These are phyloP conservation scores for Petunia hybrid DNA, from an alignment of 305 asterid genomes.

Conservation along the genomic window DNA sequence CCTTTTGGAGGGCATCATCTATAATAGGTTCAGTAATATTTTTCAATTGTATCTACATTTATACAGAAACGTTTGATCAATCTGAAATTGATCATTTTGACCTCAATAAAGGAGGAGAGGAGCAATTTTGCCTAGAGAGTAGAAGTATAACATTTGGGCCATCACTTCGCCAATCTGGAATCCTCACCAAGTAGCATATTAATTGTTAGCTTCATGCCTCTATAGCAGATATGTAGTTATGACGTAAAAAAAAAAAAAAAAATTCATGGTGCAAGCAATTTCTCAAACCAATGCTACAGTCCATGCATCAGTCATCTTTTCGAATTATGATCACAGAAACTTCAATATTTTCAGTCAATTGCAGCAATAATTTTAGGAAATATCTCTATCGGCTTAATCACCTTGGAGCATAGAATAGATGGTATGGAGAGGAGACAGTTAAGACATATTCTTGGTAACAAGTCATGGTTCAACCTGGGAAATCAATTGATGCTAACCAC, in stretches of 20 bases:
- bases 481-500: conserved; percentile 12
- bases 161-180: not conserved
- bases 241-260: not conserved
- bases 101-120: conserved; percentile 3
- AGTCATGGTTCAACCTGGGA: conserved; percentile 8
- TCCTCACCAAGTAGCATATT: not conserved
- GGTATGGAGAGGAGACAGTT: not conserved
- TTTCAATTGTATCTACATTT: not conserved
- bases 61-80: not conserved
- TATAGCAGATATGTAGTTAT: not conserved
- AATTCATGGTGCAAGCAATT: not conserved
- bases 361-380: conserved; percentile 8
- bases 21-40: not conserved
- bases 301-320: not conserved
- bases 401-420: conserved; percentile 20
- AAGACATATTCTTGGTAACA: conserved; percentile 7
- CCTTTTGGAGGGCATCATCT: not conserved
- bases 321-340: conserved; percentile 6
- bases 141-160: not conserved
- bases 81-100: conserved; percentile 21
- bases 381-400: not conserved
- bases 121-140: not conserved
- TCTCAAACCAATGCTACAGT: not conserved
- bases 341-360: not conserved
- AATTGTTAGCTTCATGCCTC: not conserved